Evolutionary conservation across 495 filamentous ascomycete genomes (phyloP), one percentile per base, ranked within the genome.

Genomic region (Aspergillus diversus): DNA sequence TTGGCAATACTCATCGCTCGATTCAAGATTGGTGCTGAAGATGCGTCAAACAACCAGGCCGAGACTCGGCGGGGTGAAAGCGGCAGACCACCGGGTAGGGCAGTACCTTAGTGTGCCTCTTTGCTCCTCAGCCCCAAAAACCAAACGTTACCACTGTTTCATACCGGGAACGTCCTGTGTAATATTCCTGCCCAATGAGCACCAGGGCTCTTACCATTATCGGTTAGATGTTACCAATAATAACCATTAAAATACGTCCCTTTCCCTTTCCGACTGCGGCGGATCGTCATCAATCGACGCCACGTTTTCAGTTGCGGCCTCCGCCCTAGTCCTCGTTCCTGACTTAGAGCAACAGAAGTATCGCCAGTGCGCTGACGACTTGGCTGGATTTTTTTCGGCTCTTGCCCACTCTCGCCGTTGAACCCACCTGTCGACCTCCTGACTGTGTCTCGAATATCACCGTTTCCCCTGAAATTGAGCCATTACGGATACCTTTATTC

Each of bases 261-360:
- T 56, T 66, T 61, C 59, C 55, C 46, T 55, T 67, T 62, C 61
- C 61, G 50, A 60, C 48, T 63, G 64, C 64, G 63, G 62, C 68
- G 62, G 65, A 59, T 65, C 49, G 55, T 63, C 58, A 56, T 63
- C 61, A 62, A 50, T 63, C 63, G 39, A 65, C 63, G 63, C 68
- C 68, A 70, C 68, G 62, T 66, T 64, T 66, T 67, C 65, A 52
- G 60, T 62, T 51, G 11, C 42, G 49, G 51, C 50, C 17, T 34
- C 51, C 13, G 51, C 34, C 33, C 51, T 15, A 34, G n/a, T n/a
- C 17, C 13, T 50, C 16, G 47, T 50, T 50, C 47, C 47, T 50
- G 47, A 27, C 47, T 50, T 50, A 13, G 39, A 43, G 21, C 21
- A 35, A 31, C 31, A 17, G 15, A 39, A 55, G 53, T 53, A 42